Percentiles rank a stretch among this genome's conserved stretches.
These are phyloP conservation scores for Aquilaria agallochum DNA, from an alignment of 441 rosid genomes.

Conservation along the genomic window DNA sequence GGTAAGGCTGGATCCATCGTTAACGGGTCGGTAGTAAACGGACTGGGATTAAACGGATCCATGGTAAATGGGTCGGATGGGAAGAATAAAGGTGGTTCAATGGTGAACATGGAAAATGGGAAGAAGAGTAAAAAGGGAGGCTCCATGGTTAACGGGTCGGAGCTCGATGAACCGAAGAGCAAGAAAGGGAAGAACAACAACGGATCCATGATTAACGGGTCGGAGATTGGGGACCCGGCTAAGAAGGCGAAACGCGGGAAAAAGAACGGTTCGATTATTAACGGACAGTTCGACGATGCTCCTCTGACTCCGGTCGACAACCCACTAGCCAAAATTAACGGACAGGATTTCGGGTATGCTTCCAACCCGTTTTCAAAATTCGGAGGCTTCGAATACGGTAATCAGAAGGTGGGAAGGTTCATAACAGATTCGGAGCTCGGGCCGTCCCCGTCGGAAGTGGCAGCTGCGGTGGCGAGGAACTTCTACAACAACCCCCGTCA, in stretches of 20 bases:
- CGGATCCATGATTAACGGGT: slow-evolving; percentile 14
- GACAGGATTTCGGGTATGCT: neutral
- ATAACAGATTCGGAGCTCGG: slow-evolving; percentile 71
- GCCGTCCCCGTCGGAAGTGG: slow-evolving; percentile 85
- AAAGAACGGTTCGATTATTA: slow-evolving; percentile 8
- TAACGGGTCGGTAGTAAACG: neutral
- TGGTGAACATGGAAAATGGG: slow-evolving; percentile 16
- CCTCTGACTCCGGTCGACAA: neutral
- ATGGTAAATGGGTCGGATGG: neutral
- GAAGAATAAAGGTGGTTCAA: neutral
- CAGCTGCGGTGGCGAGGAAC: slow-evolving; percentile 39
- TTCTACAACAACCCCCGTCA: slow-evolving; percentile 12
- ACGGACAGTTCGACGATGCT: slow-evolving; percentile 3
- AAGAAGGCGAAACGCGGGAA: neutral
- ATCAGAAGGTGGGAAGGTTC: slow-evolving; percentile 20
- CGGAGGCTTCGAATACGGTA: slow-evolving; percentile 14
- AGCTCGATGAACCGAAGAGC: neutral
- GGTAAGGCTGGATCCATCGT: neutral
- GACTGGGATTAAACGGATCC: neutral
- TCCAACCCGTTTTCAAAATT: slow-evolving; percentile 3
- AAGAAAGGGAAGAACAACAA: slow-evolving; percentile 5
- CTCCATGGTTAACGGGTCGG: slow-evolving; percentile 23
- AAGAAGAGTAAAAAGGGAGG: slow-evolving; percentile 13
- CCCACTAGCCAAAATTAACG: neutral
- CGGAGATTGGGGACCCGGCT: neutral